Percentiles rank a stretch among this genome's conserved stretches.
Evolutionary conservation across 2,329 filamentous ascomycete species (phyloP).

Genomic region (Paecilomyces variotii): DNA sequence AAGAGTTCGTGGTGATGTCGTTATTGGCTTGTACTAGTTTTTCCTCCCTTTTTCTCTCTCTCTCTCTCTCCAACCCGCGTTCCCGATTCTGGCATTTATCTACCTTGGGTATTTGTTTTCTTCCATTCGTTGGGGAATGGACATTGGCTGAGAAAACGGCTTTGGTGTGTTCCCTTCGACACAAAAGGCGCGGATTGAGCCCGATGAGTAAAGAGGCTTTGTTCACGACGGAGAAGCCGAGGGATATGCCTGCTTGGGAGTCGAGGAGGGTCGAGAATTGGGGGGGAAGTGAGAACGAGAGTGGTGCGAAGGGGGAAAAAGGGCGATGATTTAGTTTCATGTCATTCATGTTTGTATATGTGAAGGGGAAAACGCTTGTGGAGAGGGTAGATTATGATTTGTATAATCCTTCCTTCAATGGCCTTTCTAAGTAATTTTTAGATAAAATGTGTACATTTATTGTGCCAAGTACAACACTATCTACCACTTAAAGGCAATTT

Average conservation of each 20-base stretch:
- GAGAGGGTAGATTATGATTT: no score
- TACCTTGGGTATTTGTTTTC: no score
- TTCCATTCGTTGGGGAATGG: neutral
- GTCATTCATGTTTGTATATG: no score
- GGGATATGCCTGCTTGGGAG: neutral
- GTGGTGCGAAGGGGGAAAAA: no score
- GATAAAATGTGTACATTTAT: no score
- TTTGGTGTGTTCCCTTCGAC: neutral
- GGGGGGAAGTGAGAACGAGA: neutral
- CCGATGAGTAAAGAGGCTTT: neutral
- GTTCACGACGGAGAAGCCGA: neutral
- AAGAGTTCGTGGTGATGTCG: conserved; percentile 53
- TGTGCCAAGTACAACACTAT: no score
- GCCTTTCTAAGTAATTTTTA: no score
- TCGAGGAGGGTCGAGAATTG: neutral
- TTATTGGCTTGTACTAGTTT: conserved; percentile 48
- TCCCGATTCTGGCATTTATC: no score
- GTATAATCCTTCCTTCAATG: no score
- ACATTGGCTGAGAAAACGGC: neutral
- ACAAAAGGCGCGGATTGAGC: neutral
- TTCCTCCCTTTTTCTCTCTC: neutral
- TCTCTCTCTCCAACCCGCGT: no score
- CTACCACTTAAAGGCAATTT: neutral
- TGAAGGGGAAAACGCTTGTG: no score
- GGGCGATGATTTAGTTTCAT: no score